Percentiles rank a stretch among this genome's conserved stretches.
These are phyloP conservation scores for Tetrahymena thermophila DNA, from an alignment of 73 alveolate genomes.

Conservation along the genomic window DNA sequence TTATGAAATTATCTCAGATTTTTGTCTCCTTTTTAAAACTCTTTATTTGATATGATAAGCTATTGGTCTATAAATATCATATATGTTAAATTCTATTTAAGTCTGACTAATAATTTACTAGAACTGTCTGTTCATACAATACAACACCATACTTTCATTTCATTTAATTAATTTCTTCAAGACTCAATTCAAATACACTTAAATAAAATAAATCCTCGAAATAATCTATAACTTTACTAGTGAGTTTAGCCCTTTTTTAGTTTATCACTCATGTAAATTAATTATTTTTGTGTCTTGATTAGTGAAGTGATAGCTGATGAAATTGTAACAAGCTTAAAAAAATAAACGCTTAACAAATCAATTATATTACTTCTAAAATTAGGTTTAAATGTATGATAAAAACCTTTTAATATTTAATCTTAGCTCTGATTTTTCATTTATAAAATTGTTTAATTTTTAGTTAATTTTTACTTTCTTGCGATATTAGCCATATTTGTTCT, in stretches of 20 bases:
- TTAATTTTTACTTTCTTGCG: no score
- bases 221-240: not conserved
- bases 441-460: no score
- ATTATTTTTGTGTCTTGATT: no score
- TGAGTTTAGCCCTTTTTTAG: not conserved
- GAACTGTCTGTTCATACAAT: not conserved
- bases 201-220: not conserved
- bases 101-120: not conserved
- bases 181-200: not conserved
- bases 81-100: not conserved
- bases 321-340: not conserved
- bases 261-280: not conserved
- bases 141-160: not conserved
- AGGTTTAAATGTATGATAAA: no score
- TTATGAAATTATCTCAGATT: not conserved
- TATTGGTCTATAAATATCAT: not conserved
- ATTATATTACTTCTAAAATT: no score
- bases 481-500: no score
- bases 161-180: not conserved
- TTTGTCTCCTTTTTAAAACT: not conserved
- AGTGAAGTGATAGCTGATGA: not conserved
- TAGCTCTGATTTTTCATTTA: no score
- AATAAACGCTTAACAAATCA: no score
- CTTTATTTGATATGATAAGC: not conserved
- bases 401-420: no score